Evolutionary conservation across 768 basidiomycete genomes (phyloP), one percentile per base, ranked within the genome.

Genomic region (Suillus subalutaceus): DNA sequence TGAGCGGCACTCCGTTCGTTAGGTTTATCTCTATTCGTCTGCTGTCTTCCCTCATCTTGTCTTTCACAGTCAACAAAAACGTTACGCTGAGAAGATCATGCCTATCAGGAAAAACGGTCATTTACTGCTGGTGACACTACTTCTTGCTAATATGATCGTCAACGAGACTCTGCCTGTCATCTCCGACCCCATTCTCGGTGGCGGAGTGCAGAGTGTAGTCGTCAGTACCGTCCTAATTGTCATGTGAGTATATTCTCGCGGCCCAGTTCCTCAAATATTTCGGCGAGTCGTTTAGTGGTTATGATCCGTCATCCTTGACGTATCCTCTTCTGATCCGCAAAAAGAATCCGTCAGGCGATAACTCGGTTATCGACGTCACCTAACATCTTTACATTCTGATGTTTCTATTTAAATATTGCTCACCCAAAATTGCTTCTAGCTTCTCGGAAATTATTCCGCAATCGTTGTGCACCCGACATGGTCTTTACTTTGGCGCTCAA

Each of bases 361-460:
- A 16, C 15, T 40, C 16, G 12, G 6, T 32, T 13, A 43, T 60
- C 20, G 18, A 43, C 18, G 41, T 41, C 26, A 30, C 23, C 58
- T 41, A 26, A 15, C 58, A 6, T 30, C 16, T 38, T 60, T 56
- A 20, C 40, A 41, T 60, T 30, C 26, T 43, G 18, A 7, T 26
- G 8, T 20, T 12, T 43, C 30, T 43, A 60, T 60, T 60, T 60
- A 60, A 43, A 43, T 30, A 6, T 30, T 4, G 6, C 41, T 60
- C 30, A 43, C 2, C n/a, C 12, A 30, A 60, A 60, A 6, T 63
- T 46, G 58, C 52, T 48, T 64, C 44, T 71, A 96, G 93, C 66
- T 96, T 96, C 75, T 81, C 94, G 32, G 94, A 96, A 79, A 93
- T 96, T 68, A 96, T 96, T 67, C 94, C 94, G 0, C 94, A 97